Conservation (phyloP, 129 eudicot genomes). For the Centrapalus pauciflorus region DNA sequence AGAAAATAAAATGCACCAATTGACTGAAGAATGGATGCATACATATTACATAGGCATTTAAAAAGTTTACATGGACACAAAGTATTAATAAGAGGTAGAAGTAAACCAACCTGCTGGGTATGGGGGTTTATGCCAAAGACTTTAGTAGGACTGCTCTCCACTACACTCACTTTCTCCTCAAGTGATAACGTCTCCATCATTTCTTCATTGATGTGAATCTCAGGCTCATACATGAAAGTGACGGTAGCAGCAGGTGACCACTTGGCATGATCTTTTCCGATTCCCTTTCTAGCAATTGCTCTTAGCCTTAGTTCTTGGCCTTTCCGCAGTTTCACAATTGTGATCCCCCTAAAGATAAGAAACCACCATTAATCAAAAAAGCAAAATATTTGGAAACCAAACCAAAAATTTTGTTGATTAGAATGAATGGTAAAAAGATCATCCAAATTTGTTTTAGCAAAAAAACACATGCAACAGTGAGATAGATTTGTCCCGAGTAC, state of each 20-base stretch:
- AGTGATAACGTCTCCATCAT: conserved; percentile 83
- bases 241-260: conserved; percentile 99
- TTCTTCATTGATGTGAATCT: conserved; percentile 84
- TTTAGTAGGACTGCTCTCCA: conserved; percentile 94
- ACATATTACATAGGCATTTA: neutral
- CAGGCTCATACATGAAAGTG: conserved; percentile 98
- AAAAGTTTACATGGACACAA: neutral
- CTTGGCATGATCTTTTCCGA: conserved; percentile 97
- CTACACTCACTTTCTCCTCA: conserved; percentile 61
- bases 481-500: neutral
- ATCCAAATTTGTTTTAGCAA: neutral
- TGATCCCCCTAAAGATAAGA: conserved; percentile 68
- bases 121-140: conserved; percentile 68
- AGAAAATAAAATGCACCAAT: neutral
- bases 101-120: conserved; percentile 57
- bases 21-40: neutral
- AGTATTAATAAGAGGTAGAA: neutral
- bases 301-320: conserved; percentile 92
- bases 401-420: neutral
- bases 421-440: no score
- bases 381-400: no score
- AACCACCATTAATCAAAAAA: neutral
- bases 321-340: conserved; percentile 87
- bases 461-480: neutral
- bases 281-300: conserved; percentile 98